Base-by-base conservation (phyloP, 1,284 basidiomycete species). In the Entoloma clypeatum region DNA sequence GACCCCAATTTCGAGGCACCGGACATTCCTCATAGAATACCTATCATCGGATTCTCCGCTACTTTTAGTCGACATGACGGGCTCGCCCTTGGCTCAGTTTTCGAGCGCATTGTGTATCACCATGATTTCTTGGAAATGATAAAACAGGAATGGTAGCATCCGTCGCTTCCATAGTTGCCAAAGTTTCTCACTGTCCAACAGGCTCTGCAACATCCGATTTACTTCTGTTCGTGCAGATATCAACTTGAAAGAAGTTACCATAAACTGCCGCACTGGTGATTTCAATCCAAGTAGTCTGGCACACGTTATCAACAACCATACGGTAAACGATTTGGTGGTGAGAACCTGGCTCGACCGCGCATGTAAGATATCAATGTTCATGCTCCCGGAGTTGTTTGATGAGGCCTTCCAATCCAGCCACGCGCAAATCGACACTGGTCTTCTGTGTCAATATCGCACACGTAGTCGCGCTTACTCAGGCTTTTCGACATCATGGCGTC, bases 11-110 rank as follows among this genome's bases (percentile, higher is more conserved):
- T 68, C 22, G 37, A 56, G 17, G 54, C 65, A 34, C 64, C 69
- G 11, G 41, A 45, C 7, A 48, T 67, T 18, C 50, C 61, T n/a
- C 69, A 77, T 47, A 62, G 67, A 16, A 77, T 94, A 13, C 93
- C 94, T 3, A 82, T 98, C 45, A 75, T 99, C 39, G 95, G 94
- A 0, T 97, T 99, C 62, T 93, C 91, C 26, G 94, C 95, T 1
- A 99, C 95, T 0, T 96, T 97, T 65, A 85, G 81, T 50, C 75
- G 95, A 16, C 90, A 95, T 56, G 94, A 99, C 57, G 89, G 92
- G 7, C 70, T 95, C 2, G 89, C 92, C 0, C 74, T 99, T 5
- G 83, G 90, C 2, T 85, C 85, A 1, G 86, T 95, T 0, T 98
- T 95, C 53, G 80, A 97, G 57, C 72, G 77, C 38, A 95, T 98